Conservation (phyloP, 2,329 filamentous ascomycete species). For the Fusarium newnesense region DNA sequence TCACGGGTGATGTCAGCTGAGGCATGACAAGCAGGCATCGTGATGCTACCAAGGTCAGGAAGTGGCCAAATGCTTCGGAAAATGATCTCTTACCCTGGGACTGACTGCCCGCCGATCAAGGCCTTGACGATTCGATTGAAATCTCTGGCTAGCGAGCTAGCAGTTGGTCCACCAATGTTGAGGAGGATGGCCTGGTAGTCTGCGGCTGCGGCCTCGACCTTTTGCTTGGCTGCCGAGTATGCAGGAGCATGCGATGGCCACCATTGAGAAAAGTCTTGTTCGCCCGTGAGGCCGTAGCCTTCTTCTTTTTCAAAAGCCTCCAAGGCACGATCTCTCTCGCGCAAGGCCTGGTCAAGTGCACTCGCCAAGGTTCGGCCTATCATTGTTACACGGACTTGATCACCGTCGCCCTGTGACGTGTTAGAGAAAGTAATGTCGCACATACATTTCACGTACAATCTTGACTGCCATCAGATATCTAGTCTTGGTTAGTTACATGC, state of each 20-base stretch:
- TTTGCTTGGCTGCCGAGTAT: slow-evolving; percentile 20
- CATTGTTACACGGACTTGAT: slow-evolving; percentile 4
- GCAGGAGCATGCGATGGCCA: slow-evolving; percentile 25
- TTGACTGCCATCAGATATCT: slow-evolving; percentile 33
- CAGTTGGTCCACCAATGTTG: slow-evolving; percentile 14
- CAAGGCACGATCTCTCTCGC: slow-evolving; percentile 23
- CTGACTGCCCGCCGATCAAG: slow-evolving; percentile 15
- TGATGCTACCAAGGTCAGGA: slow-evolving; percentile 19
- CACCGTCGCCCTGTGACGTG: not conserved
- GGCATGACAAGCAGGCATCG: slow-evolving; percentile 33
- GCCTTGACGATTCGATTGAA: slow-evolving; percentile 19
- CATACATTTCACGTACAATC: not conserved
- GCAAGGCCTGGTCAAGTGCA: slow-evolving; percentile 16
- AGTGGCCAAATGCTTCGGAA: fast-evolving
- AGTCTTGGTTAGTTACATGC: not conserved
- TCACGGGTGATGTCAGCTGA: slow-evolving; percentile 26
- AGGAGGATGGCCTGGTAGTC: slow-evolving; percentile 17
- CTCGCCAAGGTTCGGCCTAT: slow-evolving; percentile 2
- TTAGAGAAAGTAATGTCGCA: not conserved
- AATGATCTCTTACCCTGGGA: slow-evolving; percentile 4
- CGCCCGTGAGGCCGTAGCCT: slow-evolving; percentile 9
- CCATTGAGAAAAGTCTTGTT: slow-evolving; percentile 30
- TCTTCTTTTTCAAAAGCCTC: slow-evolving; percentile 26
- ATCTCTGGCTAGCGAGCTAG: slow-evolving; percentile 7
- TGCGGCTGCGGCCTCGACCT: slow-evolving; percentile 14